Evolutionary conservation across 2,329 filamentous ascomycete genomes (phyloP), one percentile per base, ranked within the genome.

Genomic region (Dothideomycetes sp.): DNA sequence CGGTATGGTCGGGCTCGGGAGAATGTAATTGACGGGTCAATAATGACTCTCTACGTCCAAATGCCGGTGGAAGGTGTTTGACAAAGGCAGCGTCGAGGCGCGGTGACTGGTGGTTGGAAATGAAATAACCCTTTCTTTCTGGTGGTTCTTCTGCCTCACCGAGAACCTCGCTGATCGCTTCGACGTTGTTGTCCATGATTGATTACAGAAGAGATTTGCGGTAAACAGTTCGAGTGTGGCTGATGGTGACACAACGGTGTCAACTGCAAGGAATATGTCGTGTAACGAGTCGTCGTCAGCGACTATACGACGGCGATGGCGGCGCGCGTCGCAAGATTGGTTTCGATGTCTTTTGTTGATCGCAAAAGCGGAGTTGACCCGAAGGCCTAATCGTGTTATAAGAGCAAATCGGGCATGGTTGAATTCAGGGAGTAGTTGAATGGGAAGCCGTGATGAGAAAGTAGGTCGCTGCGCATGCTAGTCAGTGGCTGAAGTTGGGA

Each of bases 71-170:
- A 15, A 61, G 56, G 8, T 66, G 60, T 49, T 74, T 75, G 40
- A 61, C 55, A 51, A 73, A 73, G 31, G 37, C 54, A 47, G 37
- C 54, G 46, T 41, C 50, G 41, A 44, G 30, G 32, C 19, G 43
- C 16, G 29, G 44, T 19, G 31, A 44, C 7, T n/a, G 22, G 22
- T 27, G 22, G 32, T 30, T 35, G 35, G 34, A 33, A 18, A 38
- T 38, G n/a, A 12, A 53, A 60, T 41, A 49, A 46, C 49, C 45
- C 53, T 38, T 45, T 59, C 47, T 66, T 77, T 95, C 88, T 52
- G 88, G 87, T 36, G 88, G 88, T 61, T 96, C 89, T 61, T 96
- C 89, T 37, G 79, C 72, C 53, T 95, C 89, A 48, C 82, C 75
- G 43, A 71, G 65, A 49, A 78, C 59, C 41, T 94, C 87, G 43